phyloP scores from a whole-genome alignment of 192 early-diverging fungal species.

The Backusella macrospora region DNA sequence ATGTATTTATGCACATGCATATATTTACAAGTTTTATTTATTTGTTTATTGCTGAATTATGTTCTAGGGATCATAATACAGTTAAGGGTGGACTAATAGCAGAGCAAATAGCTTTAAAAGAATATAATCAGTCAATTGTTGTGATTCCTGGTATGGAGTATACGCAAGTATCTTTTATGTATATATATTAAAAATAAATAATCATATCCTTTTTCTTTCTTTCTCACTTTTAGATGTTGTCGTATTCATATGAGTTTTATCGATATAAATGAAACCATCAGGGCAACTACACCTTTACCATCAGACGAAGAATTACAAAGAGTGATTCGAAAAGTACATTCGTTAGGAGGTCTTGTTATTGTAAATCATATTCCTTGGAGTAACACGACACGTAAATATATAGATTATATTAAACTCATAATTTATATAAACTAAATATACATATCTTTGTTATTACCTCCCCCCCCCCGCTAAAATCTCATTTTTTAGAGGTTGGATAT shows the following conservation, averaged over 20 bases:
- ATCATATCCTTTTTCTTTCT: neutral
- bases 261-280: slow-evolving; percentile 60
- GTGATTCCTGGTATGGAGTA: slow-evolving; percentile 75
- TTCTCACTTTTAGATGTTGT: slow-evolving; percentile 52
- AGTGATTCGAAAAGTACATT: slow-evolving; percentile 63
- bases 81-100: slow-evolving; percentile 64
- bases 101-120: slow-evolving; percentile 53
- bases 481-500: slow-evolving; percentile 48
- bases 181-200: neutral
- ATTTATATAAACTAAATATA: neutral
- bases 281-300: slow-evolving; percentile 52
- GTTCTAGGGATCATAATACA: slow-evolving; percentile 66
- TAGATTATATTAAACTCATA: neutral
- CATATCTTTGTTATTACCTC: neutral
- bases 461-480: neutral
- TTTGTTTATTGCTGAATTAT: neutral
- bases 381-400: slow-evolving; percentile 55
- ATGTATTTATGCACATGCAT: neutral
- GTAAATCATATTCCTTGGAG: slow-evolving; percentile 84
- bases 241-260: slow-evolving; percentile 77
- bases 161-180: slow-evolving; percentile 34
- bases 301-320: slow-evolving; percentile 60
- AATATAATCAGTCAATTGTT: slow-evolving; percentile 54
- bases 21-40: neutral
- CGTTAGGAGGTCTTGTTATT: slow-evolving; percentile 69